A percentile compares a stretch with the other conserved stretches of the same genome.
phyloP scores from a whole-genome alignment of 768 basidiomycete genomes.

The Pilatotrama ljubarskyi region DNA sequence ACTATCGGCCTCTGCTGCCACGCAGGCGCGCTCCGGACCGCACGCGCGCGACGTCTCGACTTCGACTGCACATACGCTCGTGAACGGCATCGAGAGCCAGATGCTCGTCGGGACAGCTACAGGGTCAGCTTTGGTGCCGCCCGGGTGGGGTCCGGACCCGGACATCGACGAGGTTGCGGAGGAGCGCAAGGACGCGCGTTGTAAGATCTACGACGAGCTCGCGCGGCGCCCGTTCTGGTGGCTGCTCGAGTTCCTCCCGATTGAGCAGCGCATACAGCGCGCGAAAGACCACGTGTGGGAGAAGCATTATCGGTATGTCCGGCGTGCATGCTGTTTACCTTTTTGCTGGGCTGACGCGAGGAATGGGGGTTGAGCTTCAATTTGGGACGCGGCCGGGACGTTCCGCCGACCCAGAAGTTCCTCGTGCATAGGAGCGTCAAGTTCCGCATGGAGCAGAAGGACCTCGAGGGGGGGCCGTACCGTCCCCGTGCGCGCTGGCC shows the following conservation, averaged over 20 bases:
- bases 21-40: background rate
- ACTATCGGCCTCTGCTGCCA: background rate
- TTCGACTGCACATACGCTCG: constrained; percentile 7
- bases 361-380: constrained; percentile 21
- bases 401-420: constrained; percentile 19
- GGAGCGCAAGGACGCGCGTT: constrained; percentile 58
- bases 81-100: background rate
- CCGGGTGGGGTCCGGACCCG: constrained; percentile 8
- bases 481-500: constrained; percentile 28
- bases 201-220: constrained; percentile 59
- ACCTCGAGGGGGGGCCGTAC: constrained; percentile 31
- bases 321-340: constrained; percentile 4
- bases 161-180: constrained; percentile 52
- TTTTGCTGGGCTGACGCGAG: background rate
- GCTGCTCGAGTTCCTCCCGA: constrained; percentile 56
- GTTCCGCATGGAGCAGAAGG: constrained; percentile 22
- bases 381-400: constrained; percentile 24
- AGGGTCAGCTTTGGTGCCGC: background rate
- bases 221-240: constrained; percentile 55
- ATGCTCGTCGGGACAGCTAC: background rate
- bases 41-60: constrained; percentile 10
- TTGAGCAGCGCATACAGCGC: constrained; percentile 29
- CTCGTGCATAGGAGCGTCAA: constrained; percentile 29
- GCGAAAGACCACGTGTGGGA: constrained; percentile 21
- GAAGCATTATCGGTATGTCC: constrained; percentile 10